Evolutionary conservation across 2,329 filamentous ascomycete species (phyloP).

Genomic region (Trichoderma sp.): DNA sequence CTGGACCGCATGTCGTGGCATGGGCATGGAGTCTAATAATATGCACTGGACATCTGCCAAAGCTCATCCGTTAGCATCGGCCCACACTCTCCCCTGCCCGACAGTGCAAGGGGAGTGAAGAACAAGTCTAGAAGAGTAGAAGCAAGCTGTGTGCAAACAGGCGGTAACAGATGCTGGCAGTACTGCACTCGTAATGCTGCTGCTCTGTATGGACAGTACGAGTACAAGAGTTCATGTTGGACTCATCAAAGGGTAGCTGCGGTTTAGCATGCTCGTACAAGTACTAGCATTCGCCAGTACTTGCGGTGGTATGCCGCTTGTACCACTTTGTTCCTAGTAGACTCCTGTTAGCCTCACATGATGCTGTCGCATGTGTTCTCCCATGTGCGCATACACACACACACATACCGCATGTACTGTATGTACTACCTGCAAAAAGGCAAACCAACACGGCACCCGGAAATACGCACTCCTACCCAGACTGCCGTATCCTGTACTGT

Average conservation of each 20-base stretch:
- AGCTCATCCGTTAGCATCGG: neutral
- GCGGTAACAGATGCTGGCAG: neutral
- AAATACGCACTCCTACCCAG: neutral
- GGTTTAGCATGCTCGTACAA: neutral
- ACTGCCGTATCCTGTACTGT: neutral
- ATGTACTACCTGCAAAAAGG: neutral
- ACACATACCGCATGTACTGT: neutral
- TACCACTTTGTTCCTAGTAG: neutral
- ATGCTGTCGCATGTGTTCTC: neutral
- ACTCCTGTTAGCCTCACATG: neutral
- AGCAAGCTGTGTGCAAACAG: neutral
- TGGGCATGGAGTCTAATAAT: neutral
- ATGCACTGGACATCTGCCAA: neutral
- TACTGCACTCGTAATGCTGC: neutral
- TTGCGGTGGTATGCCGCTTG: neutral
- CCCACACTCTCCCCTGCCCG: neutral
- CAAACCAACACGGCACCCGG: neutral
- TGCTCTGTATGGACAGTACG: neutral
- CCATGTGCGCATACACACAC: neutral
- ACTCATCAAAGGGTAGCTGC: neutral
- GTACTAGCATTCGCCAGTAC: neutral
- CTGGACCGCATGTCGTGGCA: neutral
- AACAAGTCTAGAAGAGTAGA: constrained; percentile 6
- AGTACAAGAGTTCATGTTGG: neutral
- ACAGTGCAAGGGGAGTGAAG: neutral